A percentile compares a stretch with the other conserved stretches of the same genome.
Evolutionary conservation across 352 stramenopile genomes (phyloP).

Genomic region (Globisporangium spiculum): DNA sequence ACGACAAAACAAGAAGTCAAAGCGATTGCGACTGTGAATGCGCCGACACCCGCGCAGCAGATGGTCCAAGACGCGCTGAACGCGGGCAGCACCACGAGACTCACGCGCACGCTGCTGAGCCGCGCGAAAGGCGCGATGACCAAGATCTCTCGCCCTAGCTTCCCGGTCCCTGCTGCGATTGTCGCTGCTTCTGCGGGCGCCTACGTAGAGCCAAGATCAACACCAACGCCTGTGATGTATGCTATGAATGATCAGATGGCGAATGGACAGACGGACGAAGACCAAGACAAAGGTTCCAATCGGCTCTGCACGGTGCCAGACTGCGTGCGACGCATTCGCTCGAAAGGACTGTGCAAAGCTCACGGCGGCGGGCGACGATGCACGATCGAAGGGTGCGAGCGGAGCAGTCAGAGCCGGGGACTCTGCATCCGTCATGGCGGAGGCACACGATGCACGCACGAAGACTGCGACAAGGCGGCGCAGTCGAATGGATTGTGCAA

Average conservation of each 20-base stretch:
- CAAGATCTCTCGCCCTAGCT: background rate
- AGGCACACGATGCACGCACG: conserved; percentile 12
- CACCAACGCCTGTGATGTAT: background rate
- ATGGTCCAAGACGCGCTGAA: conserved; percentile 4
- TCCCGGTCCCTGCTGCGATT: conserved; percentile 4
- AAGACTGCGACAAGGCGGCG: conserved; percentile 13
- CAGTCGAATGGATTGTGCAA: conserved; percentile 21
- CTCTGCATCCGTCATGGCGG: conserved; percentile 20
- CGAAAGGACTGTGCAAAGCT: conserved; percentile 18
- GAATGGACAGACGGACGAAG: conserved; percentile 4
- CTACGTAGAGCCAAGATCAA: background rate
- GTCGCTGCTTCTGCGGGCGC: conserved; percentile 3
- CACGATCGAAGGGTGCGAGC: conserved; percentile 10
- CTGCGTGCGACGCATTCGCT: conserved; percentile 15
- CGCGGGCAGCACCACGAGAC: background rate
- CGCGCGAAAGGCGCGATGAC: background rate
- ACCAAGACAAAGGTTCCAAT: conserved; percentile 12
- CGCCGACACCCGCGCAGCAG: conserved; percentile 2
- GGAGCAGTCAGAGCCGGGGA: conserved; percentile 16
- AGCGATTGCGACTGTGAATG: background rate
- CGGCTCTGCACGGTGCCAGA: conserved; percentile 8
- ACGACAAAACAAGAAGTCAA: background rate
- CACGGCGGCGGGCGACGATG: conserved; percentile 16
- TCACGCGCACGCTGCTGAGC: conserved; percentile 8
- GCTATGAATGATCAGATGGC: background rate